These are phyloP conservation scores for Chlorociboria aeruginascens DNA, from an alignment of 495 filamentous ascomycete species.

Conservation along the genomic window DNA sequence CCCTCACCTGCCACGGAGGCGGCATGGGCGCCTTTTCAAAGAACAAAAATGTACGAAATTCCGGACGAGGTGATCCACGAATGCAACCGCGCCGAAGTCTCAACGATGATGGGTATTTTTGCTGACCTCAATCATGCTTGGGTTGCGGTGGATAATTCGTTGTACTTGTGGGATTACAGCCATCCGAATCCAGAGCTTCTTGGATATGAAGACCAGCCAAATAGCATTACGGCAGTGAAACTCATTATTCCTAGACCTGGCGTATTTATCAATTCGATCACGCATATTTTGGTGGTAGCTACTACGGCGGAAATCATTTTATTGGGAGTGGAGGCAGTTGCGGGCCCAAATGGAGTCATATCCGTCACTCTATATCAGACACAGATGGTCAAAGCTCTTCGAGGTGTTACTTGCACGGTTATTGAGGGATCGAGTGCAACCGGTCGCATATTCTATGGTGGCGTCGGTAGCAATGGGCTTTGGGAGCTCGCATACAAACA, in stretches of 20 bases:
- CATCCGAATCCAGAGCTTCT: conserved; percentile 76
- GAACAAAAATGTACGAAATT: conserved; percentile 66
- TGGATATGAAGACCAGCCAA: conserved; percentile 78
- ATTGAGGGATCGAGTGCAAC: conserved; percentile 64
- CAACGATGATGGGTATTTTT: conserved; percentile 85
- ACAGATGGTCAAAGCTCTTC: conserved; percentile 60
- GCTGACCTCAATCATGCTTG: conserved; percentile 88
- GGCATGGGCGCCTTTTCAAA: conserved; percentile 85
- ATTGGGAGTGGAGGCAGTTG: conserved; percentile 55
- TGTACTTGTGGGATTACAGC: conserved; percentile 98
- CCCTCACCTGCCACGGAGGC: conserved; percentile 35
- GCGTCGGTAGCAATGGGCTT: conserved; percentile 69
- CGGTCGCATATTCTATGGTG: conserved; percentile 86
- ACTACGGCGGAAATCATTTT: conserved; percentile 74
- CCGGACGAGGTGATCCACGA: conserved; percentile 83
- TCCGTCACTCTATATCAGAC: conserved; percentile 73
- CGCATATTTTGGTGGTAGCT: conserved; percentile 76
- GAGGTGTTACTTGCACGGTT: conserved; percentile 57
- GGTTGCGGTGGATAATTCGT: conserved; percentile 86
- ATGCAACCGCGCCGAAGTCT: conserved; percentile 71
- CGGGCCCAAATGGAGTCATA: conserved; percentile 47
- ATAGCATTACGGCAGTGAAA: conserved; percentile 76
- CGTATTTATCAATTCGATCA: conserved; percentile 77
- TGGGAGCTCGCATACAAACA: conserved; percentile 93
- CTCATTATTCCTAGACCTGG: conserved; percentile 66